These are phyloP conservation scores for Basidiobolus meristosporus DNA, from an alignment of 371 early-diverging fungal genomes.

Conservation along the genomic window DNA sequence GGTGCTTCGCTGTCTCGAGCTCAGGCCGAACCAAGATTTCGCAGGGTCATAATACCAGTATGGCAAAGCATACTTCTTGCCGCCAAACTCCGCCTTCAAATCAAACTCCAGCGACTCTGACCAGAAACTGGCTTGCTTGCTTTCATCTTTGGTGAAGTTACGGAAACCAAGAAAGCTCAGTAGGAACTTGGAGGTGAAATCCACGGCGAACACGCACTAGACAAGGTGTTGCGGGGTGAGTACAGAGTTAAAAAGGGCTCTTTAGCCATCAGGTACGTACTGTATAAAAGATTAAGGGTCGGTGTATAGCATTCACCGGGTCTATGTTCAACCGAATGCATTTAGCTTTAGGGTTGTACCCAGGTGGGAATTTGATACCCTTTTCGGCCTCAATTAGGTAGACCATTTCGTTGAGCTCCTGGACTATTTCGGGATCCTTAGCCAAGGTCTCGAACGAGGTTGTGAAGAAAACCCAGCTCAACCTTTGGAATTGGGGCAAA, in stretches of 20 bases:
- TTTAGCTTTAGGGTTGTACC: constrained; percentile 26
- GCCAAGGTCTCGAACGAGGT: no score
- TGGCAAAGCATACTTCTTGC: background rate
- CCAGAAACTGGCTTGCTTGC: background rate
- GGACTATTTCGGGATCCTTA: no score
- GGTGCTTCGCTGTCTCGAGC: constrained; percentile 11
- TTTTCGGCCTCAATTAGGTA: constrained; percentile 16
- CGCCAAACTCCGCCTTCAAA: background rate
- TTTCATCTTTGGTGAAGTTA: background rate
- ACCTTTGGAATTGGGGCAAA: background rate
- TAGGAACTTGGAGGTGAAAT: background rate
- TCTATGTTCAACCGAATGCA: constrained; percentile 35
- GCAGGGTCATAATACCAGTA: background rate
- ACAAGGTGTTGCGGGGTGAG: background rate
- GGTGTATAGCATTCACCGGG: constrained; percentile 38
- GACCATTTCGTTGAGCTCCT: constrained; percentile 17
- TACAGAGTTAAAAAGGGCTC: background rate
- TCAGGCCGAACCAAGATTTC: constrained; percentile 23
- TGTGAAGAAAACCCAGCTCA: no score
- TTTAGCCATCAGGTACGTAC: constrained; percentile 4
- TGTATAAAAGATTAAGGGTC: constrained; percentile 38
- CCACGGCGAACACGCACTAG: background rate
- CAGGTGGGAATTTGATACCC: constrained; percentile 18
- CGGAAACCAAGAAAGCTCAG: background rate
- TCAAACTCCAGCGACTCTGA: background rate